These are phyloP conservation scores for Lecanosticta acicola DNA, from an alignment of 2,329 filamentous ascomycete species.

Conservation along the genomic window DNA sequence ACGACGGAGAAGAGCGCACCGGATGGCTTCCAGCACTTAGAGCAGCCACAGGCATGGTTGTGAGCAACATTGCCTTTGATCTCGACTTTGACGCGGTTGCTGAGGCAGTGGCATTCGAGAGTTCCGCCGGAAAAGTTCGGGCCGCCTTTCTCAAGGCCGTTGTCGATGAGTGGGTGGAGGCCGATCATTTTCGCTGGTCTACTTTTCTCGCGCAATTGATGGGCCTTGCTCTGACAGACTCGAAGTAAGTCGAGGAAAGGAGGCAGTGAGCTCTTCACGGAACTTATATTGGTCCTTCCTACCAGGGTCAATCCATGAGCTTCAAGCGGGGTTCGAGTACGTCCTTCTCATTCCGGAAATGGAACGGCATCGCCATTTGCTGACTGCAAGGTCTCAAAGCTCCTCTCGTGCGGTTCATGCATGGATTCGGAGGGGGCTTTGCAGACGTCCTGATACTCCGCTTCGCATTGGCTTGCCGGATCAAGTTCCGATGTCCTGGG, in stretches of 20 bases:
- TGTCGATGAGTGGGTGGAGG: slow-evolving; percentile 59
- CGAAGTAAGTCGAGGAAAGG: background rate
- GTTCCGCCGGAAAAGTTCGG: slow-evolving; percentile 54
- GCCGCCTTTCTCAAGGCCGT: slow-evolving; percentile 54
- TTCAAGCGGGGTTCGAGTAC: background rate
- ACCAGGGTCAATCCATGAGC: background rate
- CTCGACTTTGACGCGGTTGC: slow-evolving; percentile 52
- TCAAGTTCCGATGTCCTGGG: background rate
- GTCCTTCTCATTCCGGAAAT: background rate
- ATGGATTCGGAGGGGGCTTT: background rate
- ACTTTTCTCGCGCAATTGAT: background rate
- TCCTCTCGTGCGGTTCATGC: slow-evolving; percentile 1
- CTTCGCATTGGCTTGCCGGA: background rate
- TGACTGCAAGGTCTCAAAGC: background rate
- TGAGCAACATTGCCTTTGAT: slow-evolving; percentile 56
- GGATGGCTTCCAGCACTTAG: slow-evolving; percentile 65
- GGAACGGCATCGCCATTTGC: background rate
- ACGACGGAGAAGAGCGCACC: slow-evolving; percentile 61
- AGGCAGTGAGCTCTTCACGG: background rate
- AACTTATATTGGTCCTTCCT: background rate
- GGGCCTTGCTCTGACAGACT: background rate
- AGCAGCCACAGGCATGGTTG: slow-evolving; percentile 68
- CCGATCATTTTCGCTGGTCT: slow-evolving; percentile 4
- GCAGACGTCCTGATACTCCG: background rate
- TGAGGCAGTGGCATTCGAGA: slow-evolving; percentile 56